Conservation (phyloP, 2,329 filamentous ascomycete genomes). For the Xylaria multiplex region DNA sequence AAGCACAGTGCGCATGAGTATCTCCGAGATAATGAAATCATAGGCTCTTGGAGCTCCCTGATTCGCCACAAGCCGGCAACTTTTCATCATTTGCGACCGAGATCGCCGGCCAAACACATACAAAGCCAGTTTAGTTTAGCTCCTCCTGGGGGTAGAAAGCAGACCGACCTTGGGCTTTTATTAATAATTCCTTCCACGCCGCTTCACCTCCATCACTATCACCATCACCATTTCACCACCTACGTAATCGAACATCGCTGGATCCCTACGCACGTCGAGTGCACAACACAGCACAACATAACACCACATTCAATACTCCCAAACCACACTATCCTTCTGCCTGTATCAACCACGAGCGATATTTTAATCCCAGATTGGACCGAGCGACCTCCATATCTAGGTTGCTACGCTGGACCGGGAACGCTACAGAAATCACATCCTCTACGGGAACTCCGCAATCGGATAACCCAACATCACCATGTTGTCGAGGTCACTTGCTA, state of each 20-base stretch:
- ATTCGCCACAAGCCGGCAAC: conserved; percentile 45
- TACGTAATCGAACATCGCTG: conserved; percentile 10
- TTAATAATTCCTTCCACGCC: conserved; percentile 22
- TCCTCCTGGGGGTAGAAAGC: conserved; percentile 2
- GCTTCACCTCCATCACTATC: conserved; percentile 24
- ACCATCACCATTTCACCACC: conserved; percentile 22
- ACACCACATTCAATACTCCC: no score
- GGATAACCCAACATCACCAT: conserved; percentile 49
- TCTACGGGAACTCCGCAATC: conserved; percentile 12
- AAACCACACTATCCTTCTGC: conserved; percentile 1
- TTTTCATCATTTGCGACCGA: conserved; percentile 47
- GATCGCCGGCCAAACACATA: conserved; percentile 45
- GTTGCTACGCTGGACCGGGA: conserved; percentile 8
- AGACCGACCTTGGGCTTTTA: background rate
- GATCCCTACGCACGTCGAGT: background rate
- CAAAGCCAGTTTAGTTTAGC: conserved; percentile 39
- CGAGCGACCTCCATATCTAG: background rate
- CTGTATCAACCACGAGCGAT: conserved; percentile 13
- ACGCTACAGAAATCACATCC: conserved; percentile 5
- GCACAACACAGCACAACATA: conserved; percentile 2
- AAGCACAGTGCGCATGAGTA: conserved; percentile 38
- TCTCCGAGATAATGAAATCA: conserved; percentile 49
- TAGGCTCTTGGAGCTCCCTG: conserved; percentile 41
- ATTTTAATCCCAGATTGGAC: conserved; percentile 4
- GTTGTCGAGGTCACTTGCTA: conserved; percentile 58